These are phyloP conservation scores for Entrophospora sp. DNA, from an alignment of 192 early-diverging fungal genomes.

Conservation along the genomic window DNA sequence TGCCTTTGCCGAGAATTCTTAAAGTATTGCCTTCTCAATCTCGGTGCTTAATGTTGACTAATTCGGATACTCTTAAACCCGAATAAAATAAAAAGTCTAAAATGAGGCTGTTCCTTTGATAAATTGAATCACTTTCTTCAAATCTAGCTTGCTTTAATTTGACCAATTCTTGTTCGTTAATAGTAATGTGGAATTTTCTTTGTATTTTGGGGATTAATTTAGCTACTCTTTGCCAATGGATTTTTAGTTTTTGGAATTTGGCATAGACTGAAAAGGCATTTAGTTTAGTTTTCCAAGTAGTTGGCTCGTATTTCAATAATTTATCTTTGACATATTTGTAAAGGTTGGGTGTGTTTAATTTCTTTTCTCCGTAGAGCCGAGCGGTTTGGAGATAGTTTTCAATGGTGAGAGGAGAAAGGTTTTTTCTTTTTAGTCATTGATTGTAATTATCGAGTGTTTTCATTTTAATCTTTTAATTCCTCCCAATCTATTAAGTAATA, in stretches of 20 bases:
- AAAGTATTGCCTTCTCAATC: not conserved
- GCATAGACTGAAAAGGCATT: not conserved
- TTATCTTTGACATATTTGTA: not conserved
- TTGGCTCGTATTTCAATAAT: not conserved
- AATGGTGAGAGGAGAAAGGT: not conserved
- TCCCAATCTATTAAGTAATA: too few species aligned
- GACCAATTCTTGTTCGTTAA: not conserved
- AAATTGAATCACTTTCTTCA: not conserved
- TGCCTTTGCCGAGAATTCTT: not conserved
- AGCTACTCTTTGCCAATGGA: not conserved
- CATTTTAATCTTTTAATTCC: not conserved
- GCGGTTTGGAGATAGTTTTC: not conserved
- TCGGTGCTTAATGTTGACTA: not conserved
- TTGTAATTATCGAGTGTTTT: not conserved
- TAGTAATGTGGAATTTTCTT: not conserved
- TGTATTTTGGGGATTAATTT: not conserved
- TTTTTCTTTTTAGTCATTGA: not conserved
- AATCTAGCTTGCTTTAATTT: not conserved
- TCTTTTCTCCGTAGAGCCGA: not conserved
- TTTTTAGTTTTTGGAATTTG: not conserved
- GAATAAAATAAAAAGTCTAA: slow-evolving; percentile 4
- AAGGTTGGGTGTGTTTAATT: not conserved
- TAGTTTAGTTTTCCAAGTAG: not conserved
- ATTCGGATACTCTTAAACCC: not conserved
- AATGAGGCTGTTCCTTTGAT: not conserved